These are phyloP conservation scores for Annona squamosa DNA, from an alignment of 164 flowering plant species.

Conservation along the genomic window DNA sequence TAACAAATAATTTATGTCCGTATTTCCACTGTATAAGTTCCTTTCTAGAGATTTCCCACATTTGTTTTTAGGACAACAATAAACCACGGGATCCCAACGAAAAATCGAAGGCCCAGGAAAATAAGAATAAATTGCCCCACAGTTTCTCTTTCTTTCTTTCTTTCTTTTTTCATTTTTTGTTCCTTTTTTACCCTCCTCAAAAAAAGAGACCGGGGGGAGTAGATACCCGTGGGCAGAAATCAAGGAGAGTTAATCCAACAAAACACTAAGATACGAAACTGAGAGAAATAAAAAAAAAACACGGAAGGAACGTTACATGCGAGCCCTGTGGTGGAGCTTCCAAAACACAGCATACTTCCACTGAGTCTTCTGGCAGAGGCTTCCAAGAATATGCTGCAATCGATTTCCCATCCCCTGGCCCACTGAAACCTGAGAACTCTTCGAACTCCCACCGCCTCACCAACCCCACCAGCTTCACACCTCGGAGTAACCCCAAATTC, in stretches of 20 bases:
- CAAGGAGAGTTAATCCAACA: not conserved
- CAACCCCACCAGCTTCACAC: conserved; percentile 1
- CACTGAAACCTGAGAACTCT: conserved; percentile 12
- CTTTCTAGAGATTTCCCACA: too few relatives aligned
- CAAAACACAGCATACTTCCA: conserved; percentile 94
- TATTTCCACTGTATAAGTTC: too few relatives aligned
- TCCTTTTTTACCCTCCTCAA: too few relatives aligned
- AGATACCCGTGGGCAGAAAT: not conserved
- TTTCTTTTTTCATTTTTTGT: too few relatives aligned
- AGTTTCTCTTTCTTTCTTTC: too few relatives aligned
- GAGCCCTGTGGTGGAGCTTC: conserved; percentile 46
- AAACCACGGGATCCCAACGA: too few relatives aligned
- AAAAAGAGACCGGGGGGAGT: not conserved
- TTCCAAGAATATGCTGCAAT: conserved; percentile 48
- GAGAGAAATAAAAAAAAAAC: not conserved
- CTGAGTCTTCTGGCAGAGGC: conserved; percentile 47
- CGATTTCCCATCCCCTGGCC: conserved; percentile 31
- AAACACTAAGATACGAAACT: not conserved
- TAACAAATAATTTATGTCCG: too few relatives aligned
- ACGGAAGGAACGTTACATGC: conserved; percentile 41
- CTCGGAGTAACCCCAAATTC: not conserved
- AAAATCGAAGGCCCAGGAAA: too few relatives aligned
- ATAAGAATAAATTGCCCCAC: too few relatives aligned
- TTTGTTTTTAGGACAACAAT: too few relatives aligned
- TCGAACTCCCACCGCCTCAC: conserved; percentile 1